Base-by-base conservation (phyloP, 495 filamentous ascomycete genomes). In the Aspergillus conjunctus region DNA sequence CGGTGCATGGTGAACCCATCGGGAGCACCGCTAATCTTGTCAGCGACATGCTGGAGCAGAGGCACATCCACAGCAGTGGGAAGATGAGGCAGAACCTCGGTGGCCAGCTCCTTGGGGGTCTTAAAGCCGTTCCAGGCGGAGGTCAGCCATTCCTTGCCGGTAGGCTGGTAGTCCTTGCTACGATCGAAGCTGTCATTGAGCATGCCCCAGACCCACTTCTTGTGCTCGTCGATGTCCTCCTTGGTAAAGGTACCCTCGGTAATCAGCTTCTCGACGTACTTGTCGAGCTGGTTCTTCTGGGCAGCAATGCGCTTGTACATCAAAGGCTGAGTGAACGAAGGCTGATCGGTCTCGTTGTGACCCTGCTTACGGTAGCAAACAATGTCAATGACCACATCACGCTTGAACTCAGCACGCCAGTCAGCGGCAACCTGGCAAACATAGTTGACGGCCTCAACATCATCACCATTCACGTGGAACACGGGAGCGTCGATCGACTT, bases 201-300 rank as follows among this genome's bases (percentile, higher is more conserved):
- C 93, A 98, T 98, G 63, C 91, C 91, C 94, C 95, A 98, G 52
- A 98, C 95, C 94, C 94, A 98, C 76, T 95, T 90, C 81, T 94
- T 96, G 83, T 98, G 94, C 82, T 98, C 94, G 60, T 98, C 93
- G 59, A 98, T 91, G 69, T 98, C 94, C 66, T 93, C 93, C 79
- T 96, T 91, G 59, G 92, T 97, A 81, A 98, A 98, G 55, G 90
- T 92, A 61, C 90, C 88, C 70, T 96, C 92, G 62, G 89, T 81
- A 32, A 97, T 80, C 39, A 98, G 90, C 81, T 92, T 87, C 60
- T 93, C 83, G 60, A 93, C 82, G 74, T 98, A 98, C 67, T 86
- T 89, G 72, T 93, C 87, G 61, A 98, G 86, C 72, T 92, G 87
- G 22, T 85, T 81, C 61, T 87, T 81, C 71, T 97, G 90, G 39